These are phyloP conservation scores for Chalciporus piperatus DNA, from an alignment of 768 basidiomycete genomes.

Conservation along the genomic window DNA sequence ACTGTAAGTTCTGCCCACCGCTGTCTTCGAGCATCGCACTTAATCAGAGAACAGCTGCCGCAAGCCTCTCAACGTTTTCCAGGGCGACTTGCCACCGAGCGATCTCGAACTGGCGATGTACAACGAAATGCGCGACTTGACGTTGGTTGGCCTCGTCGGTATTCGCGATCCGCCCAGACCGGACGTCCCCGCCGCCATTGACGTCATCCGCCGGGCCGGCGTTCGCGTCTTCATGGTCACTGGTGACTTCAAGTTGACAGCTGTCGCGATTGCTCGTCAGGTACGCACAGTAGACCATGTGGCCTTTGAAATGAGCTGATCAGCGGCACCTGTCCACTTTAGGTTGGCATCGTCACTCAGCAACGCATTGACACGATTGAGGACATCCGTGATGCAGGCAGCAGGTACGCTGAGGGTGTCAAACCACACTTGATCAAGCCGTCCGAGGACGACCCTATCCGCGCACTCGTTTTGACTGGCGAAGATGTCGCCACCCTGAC, in stretches of 20 bases:
- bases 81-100: slow-evolving; percentile 25
- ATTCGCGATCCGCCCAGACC: slow-evolving; percentile 56
- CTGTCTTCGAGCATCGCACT: not conserved
- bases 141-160: slow-evolving; percentile 50
- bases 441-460: slow-evolving; percentile 35
- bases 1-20: slow-evolving; percentile 23
- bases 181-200: slow-evolving; percentile 46
- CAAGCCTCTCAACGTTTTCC: slow-evolving; percentile 13
- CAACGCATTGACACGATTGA: slow-evolving; percentile 34
- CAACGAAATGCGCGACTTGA: slow-evolving; percentile 37
- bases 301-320: slow-evolving; percentile 2
- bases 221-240: slow-evolving; percentile 57
- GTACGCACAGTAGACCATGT: slow-evolving; percentile 27
- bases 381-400: slow-evolving; percentile 23
- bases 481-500: slow-evolving; percentile 40
- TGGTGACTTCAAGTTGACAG: slow-evolving; percentile 54
- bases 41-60: slow-evolving; percentile 6
- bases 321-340: not conserved
- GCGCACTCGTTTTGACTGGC: slow-evolving; percentile 43
- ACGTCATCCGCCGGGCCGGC: slow-evolving; percentile 47
- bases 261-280: slow-evolving; percentile 47
- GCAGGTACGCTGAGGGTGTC: slow-evolving; percentile 13
- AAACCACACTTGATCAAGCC: slow-evolving; percentile 33
- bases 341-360: slow-evolving; percentile 44
- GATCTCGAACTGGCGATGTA: slow-evolving; percentile 39